Evolutionary conservation across 2,329 filamentous ascomycete genomes (phyloP), one percentile per base, ranked within the genome.

Genomic region (Parastagonospora avenae): DNA sequence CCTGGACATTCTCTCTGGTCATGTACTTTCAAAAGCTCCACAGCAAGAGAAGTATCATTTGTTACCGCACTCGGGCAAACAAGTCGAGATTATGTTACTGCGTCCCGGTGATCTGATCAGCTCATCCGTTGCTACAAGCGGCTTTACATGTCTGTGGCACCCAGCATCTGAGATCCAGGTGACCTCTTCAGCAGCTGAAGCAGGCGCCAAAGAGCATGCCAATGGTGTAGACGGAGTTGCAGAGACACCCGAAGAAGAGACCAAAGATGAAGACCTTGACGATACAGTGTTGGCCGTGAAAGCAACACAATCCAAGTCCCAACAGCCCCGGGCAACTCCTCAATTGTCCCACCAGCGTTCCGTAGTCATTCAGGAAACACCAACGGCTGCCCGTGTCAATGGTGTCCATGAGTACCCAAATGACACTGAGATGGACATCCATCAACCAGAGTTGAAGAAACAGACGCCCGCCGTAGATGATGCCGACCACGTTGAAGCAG

Each of bases 291-390:
- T 54, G 24, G 52, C 53, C 35, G 59, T 70, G 14, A 46, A 49
- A 28, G 50, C 44, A 12, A 58, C 47, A 8, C 58, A 63, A 24
- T 39, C 50, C 11, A 55, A 52, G 11, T 51, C 52, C 37, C 38
- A 48, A 12, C 55, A 57, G 10, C 44, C 51, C 27, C 52, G 52
- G 10, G 52, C 62, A 3, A 71, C 69, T 15, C 68, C 69, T 28
- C 51, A 48, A 11, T 55, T 64, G 8, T 61, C 63, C 2, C 46
- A 60, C 24, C 50, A 67, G 29, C 62, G 52, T 8, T 66, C 67
- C 1, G 46, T 65, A n/a, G 45, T 73, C 5, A 56, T 72, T 4
- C 67, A 71, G 15, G 70, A 73, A 44, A 73, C 70, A 1, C 70
- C 70, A 6, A 67, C 64, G 2, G 48, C 54, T 38, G 44, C 56